These are phyloP conservation scores for Monosporozyma aquatica DNA, from an alignment of 805 yeast species.

Conservation along the genomic window DNA sequence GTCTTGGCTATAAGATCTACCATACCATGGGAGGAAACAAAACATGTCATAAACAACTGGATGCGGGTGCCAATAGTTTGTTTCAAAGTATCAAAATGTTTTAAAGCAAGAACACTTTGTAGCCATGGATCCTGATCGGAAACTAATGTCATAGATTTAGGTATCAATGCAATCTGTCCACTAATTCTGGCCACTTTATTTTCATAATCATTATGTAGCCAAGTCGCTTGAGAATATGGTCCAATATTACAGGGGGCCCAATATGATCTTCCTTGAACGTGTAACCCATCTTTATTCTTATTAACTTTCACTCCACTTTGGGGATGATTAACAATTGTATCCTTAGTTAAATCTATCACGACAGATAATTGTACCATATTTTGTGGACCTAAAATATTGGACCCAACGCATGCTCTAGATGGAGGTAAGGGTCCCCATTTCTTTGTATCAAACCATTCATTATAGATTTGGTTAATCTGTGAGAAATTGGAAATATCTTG, in stretches of 20 bases:
- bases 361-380: conserved; percentile 48
- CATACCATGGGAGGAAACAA: conserved; percentile 33
- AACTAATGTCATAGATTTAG: conserved; percentile 52
- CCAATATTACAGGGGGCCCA: conserved; percentile 99
- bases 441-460: conserved; percentile 37
- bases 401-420: conserved; percentile 74
- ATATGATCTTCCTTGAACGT: conserved; percentile 85
- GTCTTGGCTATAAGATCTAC: conserved; percentile 29
- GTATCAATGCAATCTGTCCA: conserved; percentile 86
- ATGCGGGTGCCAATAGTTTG: conserved; percentile 39
- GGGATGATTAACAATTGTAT: background rate
- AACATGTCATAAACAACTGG: conserved; percentile 47
- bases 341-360: conserved; percentile 30
- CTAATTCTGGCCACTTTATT: conserved; percentile 55
- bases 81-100: conserved; percentile 62
- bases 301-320: conserved; percentile 5
- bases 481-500: conserved; percentile 57
- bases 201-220: conserved; percentile 33
- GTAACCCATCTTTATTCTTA: conserved; percentile 55
- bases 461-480: conserved; percentile 53
- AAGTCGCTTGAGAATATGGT: conserved; percentile 84
- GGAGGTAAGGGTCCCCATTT: conserved; percentile 60
- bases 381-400: conserved; percentile 33
- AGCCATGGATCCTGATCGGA: conserved; percentile 21
- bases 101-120: conserved; percentile 53